These are phyloP conservation scores for Penicillium cosmopolitanum DNA, from an alignment of 495 filamentous ascomycete genomes.

Conservation along the genomic window DNA sequence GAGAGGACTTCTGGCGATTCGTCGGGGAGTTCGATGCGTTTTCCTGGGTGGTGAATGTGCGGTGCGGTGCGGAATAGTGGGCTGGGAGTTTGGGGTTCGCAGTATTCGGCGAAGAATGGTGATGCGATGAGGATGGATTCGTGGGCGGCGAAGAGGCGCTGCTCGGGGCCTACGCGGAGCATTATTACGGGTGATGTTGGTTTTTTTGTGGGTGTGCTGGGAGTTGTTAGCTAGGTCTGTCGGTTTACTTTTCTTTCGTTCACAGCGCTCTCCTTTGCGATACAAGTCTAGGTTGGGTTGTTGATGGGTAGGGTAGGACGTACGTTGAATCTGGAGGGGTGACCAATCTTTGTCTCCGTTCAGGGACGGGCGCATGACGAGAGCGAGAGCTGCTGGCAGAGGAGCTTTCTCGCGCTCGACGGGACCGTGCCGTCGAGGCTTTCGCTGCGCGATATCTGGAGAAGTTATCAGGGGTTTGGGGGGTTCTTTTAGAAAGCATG, in stretches of 20 bases:
- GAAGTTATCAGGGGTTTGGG: slow-evolving; percentile 43
- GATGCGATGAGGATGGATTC: slow-evolving; percentile 79
- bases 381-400: slow-evolving; percentile 31
- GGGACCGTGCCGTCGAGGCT: slow-evolving; percentile 22
- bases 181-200: slow-evolving; percentile 77
- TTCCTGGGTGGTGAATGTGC: slow-evolving; percentile 40
- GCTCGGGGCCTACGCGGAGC: slow-evolving; percentile 73
- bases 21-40: slow-evolving; percentile 77
- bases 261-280: not conserved
- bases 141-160: slow-evolving; percentile 87
- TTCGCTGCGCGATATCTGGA: slow-evolving; percentile 53
- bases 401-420: slow-evolving; percentile 27
- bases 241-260: too few relatives aligned
- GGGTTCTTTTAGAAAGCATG: slow-evolving; percentile 39
- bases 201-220: slow-evolving; percentile 50
- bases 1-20: slow-evolving; percentile 91
- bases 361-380: slow-evolving; percentile 23
- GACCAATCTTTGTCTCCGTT: slow-evolving; percentile 35
- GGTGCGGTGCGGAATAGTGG: slow-evolving; percentile 17
- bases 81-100: slow-evolving; percentile 20
- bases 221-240: slow-evolving; percentile 3
- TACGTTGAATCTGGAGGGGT: slow-evolving; percentile 47
- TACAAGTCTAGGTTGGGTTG: not conserved
- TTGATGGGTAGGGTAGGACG: slow-evolving; percentile 16
- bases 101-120: slow-evolving; percentile 67